Base-by-base conservation (phyloP, 2,329 filamentous ascomycete species). In the Cladophialophora yegresii region DNA sequence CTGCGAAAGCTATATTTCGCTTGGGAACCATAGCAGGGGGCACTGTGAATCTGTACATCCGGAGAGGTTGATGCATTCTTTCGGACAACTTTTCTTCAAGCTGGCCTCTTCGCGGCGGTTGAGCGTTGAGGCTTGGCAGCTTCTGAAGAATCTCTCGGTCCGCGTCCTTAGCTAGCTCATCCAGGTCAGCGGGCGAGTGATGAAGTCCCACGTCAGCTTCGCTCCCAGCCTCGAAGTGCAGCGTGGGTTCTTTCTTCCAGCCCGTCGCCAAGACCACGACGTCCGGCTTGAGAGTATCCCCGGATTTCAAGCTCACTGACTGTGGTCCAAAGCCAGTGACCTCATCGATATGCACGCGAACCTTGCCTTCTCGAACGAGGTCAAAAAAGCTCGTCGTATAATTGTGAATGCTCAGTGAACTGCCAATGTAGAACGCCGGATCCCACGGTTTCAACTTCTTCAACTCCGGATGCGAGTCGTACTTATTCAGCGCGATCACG, bases 371-470 rank as follows among this genome's bases (percentile, higher is more conserved):
- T 53, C 77, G 78, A 13, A 89, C 79, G 10, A 86, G 75, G 5
- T 84, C 81, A 71, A 86, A 84, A 70, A 89, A 82, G 67, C 84
- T 78, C 4, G 77, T 80, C 0, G 80, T 79, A 69, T 85, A 89
- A 71, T 88, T 89, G 61, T 86, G 77, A 33, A 89, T 87, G 54
- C 83, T 83, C 40, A 88, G 77, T 0, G 80, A 80, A 10, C 79
- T 82, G 1, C 82, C 85, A 4, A 83, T 81, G 80, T 84, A 88
- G 69, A 82, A 80, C 0, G 75, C 74, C 28, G 72, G 74, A 62
- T 77, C 73, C 75, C 80, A 82, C 4, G 69, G 69, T 66, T 78
- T 77, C 56, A 83, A 71, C 62, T 82, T 81, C 43, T 73, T 74
- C 7, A 75, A 76, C 65, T 82, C 79, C 0, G 76, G 75, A 58